Base-by-base conservation (phyloP, 768 basidiomycete species). In the Xerocomus potaroensis region DNA sequence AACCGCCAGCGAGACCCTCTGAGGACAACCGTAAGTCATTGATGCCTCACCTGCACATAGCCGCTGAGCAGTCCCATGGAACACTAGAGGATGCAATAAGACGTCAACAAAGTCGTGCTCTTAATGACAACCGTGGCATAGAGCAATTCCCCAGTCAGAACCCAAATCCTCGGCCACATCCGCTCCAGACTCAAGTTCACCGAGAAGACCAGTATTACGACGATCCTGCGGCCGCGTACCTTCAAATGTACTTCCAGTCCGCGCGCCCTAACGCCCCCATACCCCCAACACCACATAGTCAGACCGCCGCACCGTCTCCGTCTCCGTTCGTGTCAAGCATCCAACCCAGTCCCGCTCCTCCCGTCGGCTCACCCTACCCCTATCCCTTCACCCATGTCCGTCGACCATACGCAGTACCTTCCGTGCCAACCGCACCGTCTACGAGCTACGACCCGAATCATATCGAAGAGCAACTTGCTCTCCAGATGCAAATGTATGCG, bases 401-500 rank as follows among this genome's bases (percentile, higher is more conserved):
- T 19, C 78, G 87, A 1, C 74, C 72, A 8, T 72, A 72, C 36
- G 50, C 69, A 1, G 63, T 62, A 4, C 68, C 70, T 32, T 54
- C 60, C 70, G 72, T 62, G 54, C 72, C 50, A 68, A 69, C 62
- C 58, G 81, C 58, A 66, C 72, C 39, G 49, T 69, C 51, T 0
- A 53, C 72, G 35, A 67, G 54, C 26, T 69, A 69, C 30, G 74
- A 71, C 46, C 64, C 67, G 35, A 73, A 75, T 48, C 68, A 73
- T 3, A 79, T 87, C 48, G 79, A 81, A 51, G 81, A 85, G 55
- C 83, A 87, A 57, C 67, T 87, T n/a, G 79, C 79, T 2, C 71
- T 78, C 30, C 87, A 89, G 63, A 85, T 83, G 80, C 85, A 86
- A 59, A 78, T 86, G 52, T 88, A 83, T 51, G 85, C 87, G 3